These are phyloP conservation scores for Aeminium ludgeri DNA, from an alignment of 495 filamentous ascomycete genomes.

Conservation along the genomic window DNA sequence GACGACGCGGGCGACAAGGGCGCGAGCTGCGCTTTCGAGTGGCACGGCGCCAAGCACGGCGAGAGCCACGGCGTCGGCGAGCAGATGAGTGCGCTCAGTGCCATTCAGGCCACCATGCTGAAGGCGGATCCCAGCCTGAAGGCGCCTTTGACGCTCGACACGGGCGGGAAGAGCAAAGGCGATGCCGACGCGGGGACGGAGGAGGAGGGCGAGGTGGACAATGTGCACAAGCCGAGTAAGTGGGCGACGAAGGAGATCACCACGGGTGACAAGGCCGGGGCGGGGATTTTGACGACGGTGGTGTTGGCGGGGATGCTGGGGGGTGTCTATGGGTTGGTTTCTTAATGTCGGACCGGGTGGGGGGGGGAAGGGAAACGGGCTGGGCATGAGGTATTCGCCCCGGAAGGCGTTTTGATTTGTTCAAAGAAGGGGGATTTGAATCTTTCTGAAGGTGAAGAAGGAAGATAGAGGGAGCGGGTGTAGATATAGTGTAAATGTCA, in stretches of 20 bases:
- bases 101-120: slow-evolving; percentile 34
- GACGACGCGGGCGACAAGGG: slow-evolving; percentile 33
- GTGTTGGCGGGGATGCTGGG: slow-evolving; percentile 20
- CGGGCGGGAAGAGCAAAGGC: slow-evolving; percentile 23
- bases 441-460: too few relatives aligned
- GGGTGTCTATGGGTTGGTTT: slow-evolving; percentile 25
- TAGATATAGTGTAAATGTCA: too few relatives aligned
- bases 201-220: background rate
- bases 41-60: slow-evolving; percentile 36
- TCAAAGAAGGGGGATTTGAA: too few relatives aligned
- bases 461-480: too few relatives aligned
- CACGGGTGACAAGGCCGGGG: slow-evolving; percentile 25
- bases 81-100: slow-evolving; percentile 52
- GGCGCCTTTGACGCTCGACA: slow-evolving; percentile 21
- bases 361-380: too few relatives aligned
- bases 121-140: slow-evolving; percentile 30
- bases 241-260: slow-evolving; percentile 13
- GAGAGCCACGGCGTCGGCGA: slow-evolving; percentile 35
- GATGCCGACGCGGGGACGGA: slow-evolving; percentile 22
- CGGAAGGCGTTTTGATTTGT: too few relatives aligned
- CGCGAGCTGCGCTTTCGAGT: slow-evolving; percentile 49
- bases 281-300: slow-evolving; percentile 24
- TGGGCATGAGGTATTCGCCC: too few relatives aligned
- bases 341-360: too few relatives aligned
- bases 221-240: slow-evolving; percentile 2